Evolutionary conservation across 1,284 basidiomycete genomes (phyloP).

Genomic region (Clitocybe nebularis): DNA sequence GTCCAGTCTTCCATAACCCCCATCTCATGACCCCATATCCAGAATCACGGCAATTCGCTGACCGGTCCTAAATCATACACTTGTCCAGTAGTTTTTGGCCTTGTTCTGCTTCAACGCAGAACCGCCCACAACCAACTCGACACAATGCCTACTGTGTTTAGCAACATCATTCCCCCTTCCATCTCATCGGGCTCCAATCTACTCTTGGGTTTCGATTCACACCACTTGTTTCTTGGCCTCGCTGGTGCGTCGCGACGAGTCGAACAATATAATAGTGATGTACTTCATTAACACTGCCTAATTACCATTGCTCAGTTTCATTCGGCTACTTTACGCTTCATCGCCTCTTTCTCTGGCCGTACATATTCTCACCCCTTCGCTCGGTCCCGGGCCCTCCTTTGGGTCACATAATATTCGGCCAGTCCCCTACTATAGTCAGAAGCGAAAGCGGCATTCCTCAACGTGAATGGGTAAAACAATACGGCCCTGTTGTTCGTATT

Average conservation of each 20-base stretch:
- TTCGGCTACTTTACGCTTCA: conserved; percentile 18
- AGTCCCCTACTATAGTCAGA: conserved; percentile 23
- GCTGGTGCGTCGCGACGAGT: background rate
- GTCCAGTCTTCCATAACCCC: too few relatives aligned
- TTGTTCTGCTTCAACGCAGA: background rate
- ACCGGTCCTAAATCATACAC: background rate
- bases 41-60: too few relatives aligned
- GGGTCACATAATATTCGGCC: conserved; percentile 26
- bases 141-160: background rate
- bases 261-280: background rate
- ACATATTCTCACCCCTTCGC: conserved; percentile 28
- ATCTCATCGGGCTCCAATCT: background rate
- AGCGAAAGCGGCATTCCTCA: conserved; percentile 42
- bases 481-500: conserved; percentile 41
- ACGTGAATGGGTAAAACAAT: conserved; percentile 42
- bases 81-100: too few relatives aligned
- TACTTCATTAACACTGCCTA: background rate
- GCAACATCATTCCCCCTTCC: background rate
- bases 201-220: background rate
- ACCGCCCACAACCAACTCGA: background rate
- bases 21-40: too few relatives aligned
- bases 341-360: conserved; percentile 27
- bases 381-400: conserved; percentile 30
- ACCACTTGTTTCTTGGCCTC: background rate
- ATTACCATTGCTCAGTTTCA: conserved; percentile 14